Evolutionary conservation across 208 protist genomes (phyloP), one percentile per base, ranked within the genome.

Genomic region (Phytomonas sp.): DNA sequence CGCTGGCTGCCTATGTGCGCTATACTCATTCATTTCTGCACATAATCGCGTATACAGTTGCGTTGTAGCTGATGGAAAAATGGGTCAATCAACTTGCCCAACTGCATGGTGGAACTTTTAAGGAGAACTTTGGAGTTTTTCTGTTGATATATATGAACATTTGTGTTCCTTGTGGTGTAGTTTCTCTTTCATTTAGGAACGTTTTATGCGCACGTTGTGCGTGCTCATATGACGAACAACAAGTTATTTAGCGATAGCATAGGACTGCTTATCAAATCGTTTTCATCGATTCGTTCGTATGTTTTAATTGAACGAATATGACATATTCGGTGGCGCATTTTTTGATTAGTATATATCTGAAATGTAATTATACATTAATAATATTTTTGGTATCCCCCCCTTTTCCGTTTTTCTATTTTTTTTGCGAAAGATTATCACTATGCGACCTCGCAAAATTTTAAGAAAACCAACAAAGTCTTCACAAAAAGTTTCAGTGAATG

Each of bases 81-180:
- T 93, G 46, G 80, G 63, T 17, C 88, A 91, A 67, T 69, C 72
- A 0, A 90, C 82, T 8, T 91, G 79, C 70, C 86, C 89, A 20
- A 77, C 74, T 17, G 72, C 66, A 28, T 95, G 89, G 87, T 95
- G 89, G 87, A 91, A 85, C 60, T 92, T 88, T 65, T 95, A 80
- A 72, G 62, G 64, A 15, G 40, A 20, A 51, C 20, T 23, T 6
- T 6, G 40, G 13, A 51, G 20, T 23, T 51, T 51, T 23, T 51
- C 40, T 51, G 40, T 51, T 51, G 40, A 6, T 51, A 17, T 51
- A 20, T 23, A 51, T 51, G 4, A 23, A 51, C 20, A 15, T 51
- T 6, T 20, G 6, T 40, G 13, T 51, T 23, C 20, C 40, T 51
- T 40, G 36, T 40, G 9, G 36, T 40, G 36, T 40, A 9, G 7